Conservation (phyloP, 495 filamentous ascomycete species). For the Podospora sp. region DNA sequence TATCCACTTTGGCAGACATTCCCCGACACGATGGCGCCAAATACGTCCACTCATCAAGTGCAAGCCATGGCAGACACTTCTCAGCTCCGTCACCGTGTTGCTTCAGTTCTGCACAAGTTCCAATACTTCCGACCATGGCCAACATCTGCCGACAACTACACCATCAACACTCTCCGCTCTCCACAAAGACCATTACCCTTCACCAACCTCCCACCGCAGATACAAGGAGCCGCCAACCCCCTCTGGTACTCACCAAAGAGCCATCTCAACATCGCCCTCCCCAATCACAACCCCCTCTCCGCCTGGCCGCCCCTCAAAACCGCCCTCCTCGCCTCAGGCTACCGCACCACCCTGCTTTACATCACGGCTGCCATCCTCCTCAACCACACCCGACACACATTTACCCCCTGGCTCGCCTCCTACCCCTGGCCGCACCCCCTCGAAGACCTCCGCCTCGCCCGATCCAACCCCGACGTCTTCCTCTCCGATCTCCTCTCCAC, state of each 20-base stretch:
- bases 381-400: slow-evolving; percentile 31
- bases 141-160: slow-evolving; percentile 3
- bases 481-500: slow-evolving; percentile 20
- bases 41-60: too few relatives aligned
- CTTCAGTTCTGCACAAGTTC: too few relatives aligned
- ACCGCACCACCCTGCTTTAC: slow-evolving; percentile 15
- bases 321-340: slow-evolving; percentile 19
- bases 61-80: neutral
- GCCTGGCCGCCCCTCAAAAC: slow-evolving; percentile 17
- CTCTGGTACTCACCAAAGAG: neutral
- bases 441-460: slow-evolving; percentile 29
- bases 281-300: slow-evolving; percentile 14
- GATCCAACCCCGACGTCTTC: slow-evolving; percentile 32
- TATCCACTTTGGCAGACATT: slow-evolving; percentile 26
- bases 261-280: neutral
- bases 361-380: slow-evolving; percentile 25
- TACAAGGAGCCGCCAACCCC: neutral
- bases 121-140: too few relatives aligned
- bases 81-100: too few relatives aligned
- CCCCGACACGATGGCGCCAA: neutral
- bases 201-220: too few relatives aligned
- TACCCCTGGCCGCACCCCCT: slow-evolving; percentile 29
- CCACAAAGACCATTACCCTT: too few relatives aligned
- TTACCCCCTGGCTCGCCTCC: slow-evolving; percentile 20
- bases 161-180: neutral